Evolutionary conservation across 305 asterid genomes (phyloP).

Genomic region (Solanum aculeatissimum): DNA sequence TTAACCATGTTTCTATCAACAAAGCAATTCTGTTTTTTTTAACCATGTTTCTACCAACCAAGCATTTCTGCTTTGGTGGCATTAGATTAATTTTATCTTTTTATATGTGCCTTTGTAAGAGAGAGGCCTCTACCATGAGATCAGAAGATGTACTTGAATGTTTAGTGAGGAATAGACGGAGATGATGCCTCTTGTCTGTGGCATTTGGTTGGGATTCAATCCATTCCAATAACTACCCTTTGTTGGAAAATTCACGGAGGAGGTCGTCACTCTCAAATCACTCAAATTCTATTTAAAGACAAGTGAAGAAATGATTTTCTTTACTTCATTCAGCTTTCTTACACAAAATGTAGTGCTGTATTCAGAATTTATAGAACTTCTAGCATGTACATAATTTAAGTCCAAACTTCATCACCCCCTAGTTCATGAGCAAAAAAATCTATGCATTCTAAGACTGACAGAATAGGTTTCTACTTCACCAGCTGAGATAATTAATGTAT

Average conservation of each 20-base stretch:
- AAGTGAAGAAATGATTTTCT: neutral
- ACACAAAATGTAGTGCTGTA: neutral
- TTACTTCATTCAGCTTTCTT: neutral
- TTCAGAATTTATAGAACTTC: neutral
- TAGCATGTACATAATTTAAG: neutral
- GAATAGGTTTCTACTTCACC: neutral
- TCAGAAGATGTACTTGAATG: neutral
- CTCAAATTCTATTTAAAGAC: neutral
- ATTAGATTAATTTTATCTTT: neutral
- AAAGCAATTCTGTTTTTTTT: neutral
- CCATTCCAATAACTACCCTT: neutral
- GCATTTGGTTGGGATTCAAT: neutral
- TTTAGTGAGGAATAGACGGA: neutral
- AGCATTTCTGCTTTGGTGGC: neutral
- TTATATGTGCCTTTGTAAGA: neutral
- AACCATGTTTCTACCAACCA: neutral
- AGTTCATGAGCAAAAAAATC: neutral
- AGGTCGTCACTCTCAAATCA: neutral
- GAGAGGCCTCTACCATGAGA: neutral
- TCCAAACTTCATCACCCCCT: neutral
- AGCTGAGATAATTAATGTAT: neutral
- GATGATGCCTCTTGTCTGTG: neutral
- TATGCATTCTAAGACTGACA: neutral
- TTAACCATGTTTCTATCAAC: neutral
- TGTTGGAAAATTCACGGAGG: neutral